A percentile compares a stretch with the other conserved stretches of the same genome.
Conservation (phyloP, 768 basidiomycete species). For the Phlebiopsis flavidoalba region DNA sequence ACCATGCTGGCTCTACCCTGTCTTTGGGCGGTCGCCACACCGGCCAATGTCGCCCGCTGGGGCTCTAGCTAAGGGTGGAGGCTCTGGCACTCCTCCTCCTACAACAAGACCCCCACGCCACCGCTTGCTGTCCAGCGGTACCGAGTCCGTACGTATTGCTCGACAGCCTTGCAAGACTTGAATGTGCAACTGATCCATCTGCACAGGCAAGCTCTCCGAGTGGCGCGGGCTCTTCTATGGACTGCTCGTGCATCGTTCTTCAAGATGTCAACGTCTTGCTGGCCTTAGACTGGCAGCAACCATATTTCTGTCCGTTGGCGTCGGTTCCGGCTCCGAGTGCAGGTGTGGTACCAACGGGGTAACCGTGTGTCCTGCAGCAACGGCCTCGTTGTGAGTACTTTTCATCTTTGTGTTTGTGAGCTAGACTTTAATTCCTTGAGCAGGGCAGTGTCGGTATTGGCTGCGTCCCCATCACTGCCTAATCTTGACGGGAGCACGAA, state of each 20-base stretch:
- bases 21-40: conserved; percentile 6
- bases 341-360: neutral
- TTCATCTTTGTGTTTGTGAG: neutral
- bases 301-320: conserved; percentile 13
- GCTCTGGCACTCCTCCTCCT: neutral
- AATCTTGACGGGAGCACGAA: neutral
- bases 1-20: neutral
- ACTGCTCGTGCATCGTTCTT: conserved; percentile 14
- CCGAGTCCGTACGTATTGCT: neutral
- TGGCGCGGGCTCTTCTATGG: neutral
- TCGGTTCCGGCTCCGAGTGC: conserved; percentile 14
- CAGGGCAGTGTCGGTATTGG: conserved; percentile 6
- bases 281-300: conserved; percentile 16
- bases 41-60: neutral
- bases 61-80: too few relatives aligned
- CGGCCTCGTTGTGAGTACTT: neutral
- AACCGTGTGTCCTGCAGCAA: conserved; percentile 12
- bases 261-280: conserved; percentile 8
- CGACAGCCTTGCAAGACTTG: neutral
- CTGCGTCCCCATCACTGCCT: conserved; percentile 10
- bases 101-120: neutral
- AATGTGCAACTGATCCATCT: neutral
- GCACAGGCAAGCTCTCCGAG: neutral
- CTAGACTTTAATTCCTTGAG: neutral
- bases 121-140: conserved; percentile 1